These are phyloP conservation scores for Neurospora africana DNA, from an alignment of 495 filamentous ascomycete genomes.

Conservation along the genomic window DNA sequence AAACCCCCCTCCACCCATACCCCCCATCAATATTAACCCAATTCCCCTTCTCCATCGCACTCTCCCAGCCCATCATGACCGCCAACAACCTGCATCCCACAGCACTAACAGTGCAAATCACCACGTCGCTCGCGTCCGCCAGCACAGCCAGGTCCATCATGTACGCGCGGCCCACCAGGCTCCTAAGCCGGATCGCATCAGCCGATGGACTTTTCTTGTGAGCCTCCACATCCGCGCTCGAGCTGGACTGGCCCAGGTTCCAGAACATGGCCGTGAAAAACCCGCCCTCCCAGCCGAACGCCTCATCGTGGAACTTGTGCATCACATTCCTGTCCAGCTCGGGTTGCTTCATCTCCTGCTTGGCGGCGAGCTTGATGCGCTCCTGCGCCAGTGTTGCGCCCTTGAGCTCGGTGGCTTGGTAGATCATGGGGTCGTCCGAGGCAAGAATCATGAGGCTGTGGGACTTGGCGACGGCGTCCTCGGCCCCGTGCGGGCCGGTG, in stretches of 20 bases:
- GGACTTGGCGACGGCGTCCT: conserved; percentile 23
- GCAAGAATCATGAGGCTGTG: conserved; percentile 46
- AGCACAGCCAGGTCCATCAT: conserved; percentile 61
- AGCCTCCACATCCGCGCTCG: conserved; percentile 12
- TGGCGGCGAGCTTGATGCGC: conserved; percentile 54
- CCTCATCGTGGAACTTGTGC: conserved; percentile 53
- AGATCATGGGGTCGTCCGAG: conserved; percentile 62
- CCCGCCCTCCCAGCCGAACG: conserved; percentile 64
- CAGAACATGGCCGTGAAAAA: conserved; percentile 64
- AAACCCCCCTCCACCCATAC: conserved; percentile 43
- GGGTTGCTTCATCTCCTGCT: conserved; percentile 31
- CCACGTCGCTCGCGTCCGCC: conserved; percentile 44
- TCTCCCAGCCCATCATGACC: conserved; percentile 74
- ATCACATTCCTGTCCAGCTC: conserved; percentile 26
- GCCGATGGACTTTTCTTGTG: conserved; percentile 26
- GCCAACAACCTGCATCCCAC: conserved; percentile 57
- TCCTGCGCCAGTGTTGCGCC: conserved; percentile 46
- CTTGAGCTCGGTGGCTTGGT: conserved; percentile 44
- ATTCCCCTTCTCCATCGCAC: conserved; percentile 38
- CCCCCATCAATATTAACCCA: conserved; percentile 71
- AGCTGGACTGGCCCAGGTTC: conserved; percentile 41
- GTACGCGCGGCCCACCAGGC: conserved; percentile 59
- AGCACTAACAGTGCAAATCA: conserved; percentile 58
- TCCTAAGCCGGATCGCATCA: conserved; percentile 46
- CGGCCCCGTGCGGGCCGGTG: conserved; percentile 21